Evolutionary conservation across 352 stramenopile genomes (phyloP), one percentile per base, ranked within the genome.

Genomic region (Thraustotheca clavata): DNA sequence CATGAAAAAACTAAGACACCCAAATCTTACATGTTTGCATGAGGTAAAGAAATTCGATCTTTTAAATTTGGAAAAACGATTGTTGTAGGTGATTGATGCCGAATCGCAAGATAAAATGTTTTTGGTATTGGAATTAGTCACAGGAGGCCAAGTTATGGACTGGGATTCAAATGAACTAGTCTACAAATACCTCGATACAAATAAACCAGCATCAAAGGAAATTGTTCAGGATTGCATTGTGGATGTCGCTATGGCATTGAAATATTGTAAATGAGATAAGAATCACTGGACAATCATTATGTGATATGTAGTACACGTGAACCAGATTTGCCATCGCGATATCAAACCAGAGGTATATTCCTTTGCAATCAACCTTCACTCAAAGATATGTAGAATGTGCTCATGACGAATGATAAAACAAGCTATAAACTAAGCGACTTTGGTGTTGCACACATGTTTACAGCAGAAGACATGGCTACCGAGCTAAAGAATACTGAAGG

Each of bases 271-370:
- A 76, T 77, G 7, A 14, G 38, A 16, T 26, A 2, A 46, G 11
- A 40, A n/a, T n/a, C 32, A 41, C 16, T 50, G 8, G 31, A 20
- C 26, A 31, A 24, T 26, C 29, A n/a, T 7, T 48, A 18, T 26
- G 32, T 67, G 29, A 1, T 20, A 8, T n/a, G 0, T 49, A 90
- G 79, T 94, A 11, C 86, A 95, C 59, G 60, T 65, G 6, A 87
- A 91, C 36, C 72, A 76, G 32, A 94, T 95, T 43, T 92, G 85
- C 59, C 86, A 94, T 35, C 81, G 86, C n/a, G 83, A 91, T 48
- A 88, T 91, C 62, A 91, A 91, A 49, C 78, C 78, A 3, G 78
- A 87, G 50, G 68, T 74, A 32, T 5, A 38, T 6, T 31, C 5
- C 4, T 26, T 26, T 57, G 27, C n/a, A n/a, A n/a, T n/a, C n/a